Base-by-base conservation (phyloP, 2,329 filamentous ascomycete genomes). In the Nothophoma quercina region DNA sequence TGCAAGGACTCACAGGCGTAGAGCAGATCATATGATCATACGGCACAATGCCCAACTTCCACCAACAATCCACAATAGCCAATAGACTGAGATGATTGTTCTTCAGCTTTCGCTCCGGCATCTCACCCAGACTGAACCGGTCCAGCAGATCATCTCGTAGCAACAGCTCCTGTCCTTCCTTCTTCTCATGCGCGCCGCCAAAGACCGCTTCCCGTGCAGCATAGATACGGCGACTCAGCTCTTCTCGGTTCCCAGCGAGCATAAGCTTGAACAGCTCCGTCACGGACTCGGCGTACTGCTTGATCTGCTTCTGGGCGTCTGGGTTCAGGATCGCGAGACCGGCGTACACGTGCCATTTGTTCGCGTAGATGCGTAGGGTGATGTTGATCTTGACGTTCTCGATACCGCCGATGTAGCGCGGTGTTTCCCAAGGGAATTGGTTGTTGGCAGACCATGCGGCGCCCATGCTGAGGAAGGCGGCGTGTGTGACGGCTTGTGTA, bases 1-100 rank as follows among this genome's bases (percentile, higher is more conserved):
- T 13, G 28, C 32, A 23, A 23, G 23, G 28, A 78, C 83, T 72
- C 69, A 87, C 85, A 40, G 95, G 95, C 30, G 95, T 99, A 46
- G 92, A 96, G 79, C 95, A 99, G 63, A 99, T 96, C 93, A 99
- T 99, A 79, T 99, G 96, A 76, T 99, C 93, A 75, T 99, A 99
- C 0, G 95, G 95, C 39, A 96, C 89, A 66, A 97, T 99, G 26
- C 87, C 89, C 36, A 98, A 83, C 62, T 91, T 90, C 71, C 90
- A 95, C 95, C 95, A 99, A 77, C 93, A 98, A 78, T 99, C 95
- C 34, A 98, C 96, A 85, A 99, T 99, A 38, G 93, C 95, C 35
- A 99, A 83, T 51, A 99, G 81, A 71, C 88, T 93, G 23, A 99
- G 83, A 75, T 99, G 96, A 72, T 95, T 99, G 77, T 99, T 99